phyloP scores from a whole-genome alignment of 179 eudicot species.

The Beta lomatogona region DNA sequence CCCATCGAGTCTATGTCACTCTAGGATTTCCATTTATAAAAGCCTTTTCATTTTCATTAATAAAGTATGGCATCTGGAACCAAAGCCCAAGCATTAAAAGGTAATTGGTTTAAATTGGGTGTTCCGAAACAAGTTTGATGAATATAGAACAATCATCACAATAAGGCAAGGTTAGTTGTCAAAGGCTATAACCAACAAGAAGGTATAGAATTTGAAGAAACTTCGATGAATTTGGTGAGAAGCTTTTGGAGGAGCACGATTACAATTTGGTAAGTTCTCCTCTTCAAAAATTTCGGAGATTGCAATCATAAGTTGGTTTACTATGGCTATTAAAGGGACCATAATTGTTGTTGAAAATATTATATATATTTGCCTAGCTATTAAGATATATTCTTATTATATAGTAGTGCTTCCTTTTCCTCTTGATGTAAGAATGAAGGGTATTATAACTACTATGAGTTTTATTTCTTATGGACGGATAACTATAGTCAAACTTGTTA shows the following conservation, averaged over 20 bases:
- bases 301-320: not conserved
- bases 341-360: not conserved
- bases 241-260: conserved; percentile 98
- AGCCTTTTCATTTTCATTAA: no score
- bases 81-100: no score
- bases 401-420: not conserved
- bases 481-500: not conserved
- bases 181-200: no score
- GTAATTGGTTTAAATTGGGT: no score
- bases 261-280: conserved; percentile 81
- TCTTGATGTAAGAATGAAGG: not conserved
- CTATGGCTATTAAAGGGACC: not conserved
- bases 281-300: conserved; percentile 7
- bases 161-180: no score
- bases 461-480: not conserved
- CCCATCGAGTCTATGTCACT: no score
- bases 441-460: not conserved
- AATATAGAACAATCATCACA: no score
- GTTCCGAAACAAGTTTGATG: no score
- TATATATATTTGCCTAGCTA: not conserved
- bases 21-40: no score
- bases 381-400: not conserved
- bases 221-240: conserved; percentile 99
- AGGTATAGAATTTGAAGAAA: no score
- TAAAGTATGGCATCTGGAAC: no score